Percentiles rank a stretch among this genome's conserved stretches.
Conservation (phyloP, 768 basidiomycete species). For the Auricularia sp. region DNA sequence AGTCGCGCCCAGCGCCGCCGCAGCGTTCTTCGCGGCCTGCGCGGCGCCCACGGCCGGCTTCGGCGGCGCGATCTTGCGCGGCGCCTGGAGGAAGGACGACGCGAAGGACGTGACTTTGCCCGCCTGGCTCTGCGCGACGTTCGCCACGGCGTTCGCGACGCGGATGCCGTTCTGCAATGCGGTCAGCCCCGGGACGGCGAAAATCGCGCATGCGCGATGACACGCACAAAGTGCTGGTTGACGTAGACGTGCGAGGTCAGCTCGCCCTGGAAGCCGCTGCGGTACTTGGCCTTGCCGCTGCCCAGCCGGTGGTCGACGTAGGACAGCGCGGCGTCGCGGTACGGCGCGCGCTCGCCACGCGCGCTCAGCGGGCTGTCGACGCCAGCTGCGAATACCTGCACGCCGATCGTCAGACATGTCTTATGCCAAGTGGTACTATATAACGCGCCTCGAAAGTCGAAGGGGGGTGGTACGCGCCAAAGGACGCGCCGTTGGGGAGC, state of each 20-base stretch:
- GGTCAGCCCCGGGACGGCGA: background rate
- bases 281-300: background rate
- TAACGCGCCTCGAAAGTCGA: background rate
- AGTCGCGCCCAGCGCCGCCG: background rate
- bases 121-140: constrained; percentile 4
- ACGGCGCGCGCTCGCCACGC: background rate
- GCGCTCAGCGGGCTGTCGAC: background rate
- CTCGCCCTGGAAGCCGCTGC: constrained; percentile 2
- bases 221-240: constrained; percentile 8
- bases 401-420: background rate
- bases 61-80: background rate
- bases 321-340: constrained; percentile 2
- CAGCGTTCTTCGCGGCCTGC: background rate
- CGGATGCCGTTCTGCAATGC: constrained; percentile 3
- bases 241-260: constrained; percentile 8
- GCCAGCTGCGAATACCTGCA: background rate
- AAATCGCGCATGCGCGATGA: background rate
- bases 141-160: constrained; percentile 7
- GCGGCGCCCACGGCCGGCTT: background rate
- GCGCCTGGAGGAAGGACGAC: background rate
- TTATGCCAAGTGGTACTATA: background rate
- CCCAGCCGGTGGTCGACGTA: constrained; percentile 6
- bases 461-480: constrained; percentile 5
- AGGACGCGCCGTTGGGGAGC: background rate
- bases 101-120: constrained; percentile 8